Conservation (phyloP, 1,139 yeast species). For the Saccharomycopsis hybrid region DNA sequence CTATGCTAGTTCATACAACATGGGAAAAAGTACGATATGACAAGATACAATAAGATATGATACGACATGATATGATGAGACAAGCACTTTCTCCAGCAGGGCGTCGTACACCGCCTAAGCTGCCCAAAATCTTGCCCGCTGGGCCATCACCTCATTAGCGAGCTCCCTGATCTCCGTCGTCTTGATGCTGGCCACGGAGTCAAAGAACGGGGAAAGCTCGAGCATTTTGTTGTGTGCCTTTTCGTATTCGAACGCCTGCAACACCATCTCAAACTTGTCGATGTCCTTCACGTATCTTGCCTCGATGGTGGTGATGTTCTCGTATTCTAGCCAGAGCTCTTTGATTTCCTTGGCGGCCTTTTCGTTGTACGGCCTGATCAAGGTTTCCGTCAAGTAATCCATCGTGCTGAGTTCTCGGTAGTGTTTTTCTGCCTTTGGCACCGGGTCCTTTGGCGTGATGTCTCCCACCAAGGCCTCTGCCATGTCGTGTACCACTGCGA, state of each 20-base stretch:
- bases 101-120: no score
- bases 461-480: conserved; percentile 95
- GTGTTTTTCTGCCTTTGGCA: conserved; percentile 70
- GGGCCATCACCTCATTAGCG: conserved; percentile 58
- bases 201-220: conserved; percentile 63
- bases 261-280: conserved; percentile 87
- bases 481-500: conserved; percentile 87
- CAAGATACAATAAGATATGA: no score
- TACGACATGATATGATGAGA: no score
- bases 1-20: no score
- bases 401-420: conserved; percentile 75
- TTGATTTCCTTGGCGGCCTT: conserved; percentile 59
- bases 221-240: conserved; percentile 41
- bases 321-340: conserved; percentile 86
- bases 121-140: conserved; percentile 25
- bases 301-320: conserved; percentile 71
- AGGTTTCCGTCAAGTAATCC: conserved; percentile 46
- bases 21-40: no score
- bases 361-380: conserved; percentile 59
- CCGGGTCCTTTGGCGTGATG: conserved; percentile 74
- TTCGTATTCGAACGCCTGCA: conserved; percentile 90
- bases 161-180: conserved; percentile 66
- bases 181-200: conserved; percentile 57
- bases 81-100: no score
- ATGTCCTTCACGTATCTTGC: conserved; percentile 90